These are phyloP conservation scores for Trametes pubescens DNA, from an alignment of 1,284 basidiomycete genomes.

Conservation along the genomic window DNA sequence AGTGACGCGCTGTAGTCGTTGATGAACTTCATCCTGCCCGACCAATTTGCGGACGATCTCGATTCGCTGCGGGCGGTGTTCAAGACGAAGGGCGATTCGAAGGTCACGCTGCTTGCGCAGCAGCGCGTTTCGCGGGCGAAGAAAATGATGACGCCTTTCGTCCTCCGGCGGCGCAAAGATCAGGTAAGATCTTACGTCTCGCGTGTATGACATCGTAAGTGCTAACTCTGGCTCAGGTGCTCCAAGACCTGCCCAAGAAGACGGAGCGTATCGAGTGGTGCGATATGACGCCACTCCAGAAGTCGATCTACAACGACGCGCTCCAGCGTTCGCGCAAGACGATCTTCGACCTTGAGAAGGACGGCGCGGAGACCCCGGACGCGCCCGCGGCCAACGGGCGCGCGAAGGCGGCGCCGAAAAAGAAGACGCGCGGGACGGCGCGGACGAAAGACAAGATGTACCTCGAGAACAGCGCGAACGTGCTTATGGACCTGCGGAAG, in stretches of 20 bases:
- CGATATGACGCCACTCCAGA: conserved; percentile 88
- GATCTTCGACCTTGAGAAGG: conserved; percentile 64
- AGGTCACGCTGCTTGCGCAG: conserved; percentile 86
- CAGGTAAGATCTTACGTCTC: conserved; percentile 57
- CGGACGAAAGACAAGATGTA: conserved; percentile 74
- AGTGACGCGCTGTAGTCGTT: conserved; percentile 70
- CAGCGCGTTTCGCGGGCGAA: conserved; percentile 94
- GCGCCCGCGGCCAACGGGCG: conserved; percentile 41
- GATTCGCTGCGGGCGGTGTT: conserved; percentile 93
- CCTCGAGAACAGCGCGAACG: conserved; percentile 84
- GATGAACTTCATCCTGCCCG: conserved; percentile 97
- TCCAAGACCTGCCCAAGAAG: conserved; percentile 93
- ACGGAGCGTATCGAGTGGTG: conserved; percentile 94
- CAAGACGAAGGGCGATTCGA: conserved; percentile 92
- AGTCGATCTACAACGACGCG: conserved; percentile 86
- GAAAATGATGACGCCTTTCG: conserved; percentile 99
- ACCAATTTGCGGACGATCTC: conserved; percentile 82
- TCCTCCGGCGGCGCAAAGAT: conserved; percentile 94
- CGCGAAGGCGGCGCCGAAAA: conserved; percentile 50
- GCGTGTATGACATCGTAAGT: neutral
- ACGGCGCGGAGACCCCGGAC: conserved; percentile 47
- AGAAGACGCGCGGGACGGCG: conserved; percentile 54
- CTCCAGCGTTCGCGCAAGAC: conserved; percentile 87
- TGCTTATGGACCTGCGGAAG: conserved; percentile 96
- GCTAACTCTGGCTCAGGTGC: conserved; percentile 61